Conservation (phyloP, 2,329 filamentous ascomycete species). For the Hyphodiscus sp. region DNA sequence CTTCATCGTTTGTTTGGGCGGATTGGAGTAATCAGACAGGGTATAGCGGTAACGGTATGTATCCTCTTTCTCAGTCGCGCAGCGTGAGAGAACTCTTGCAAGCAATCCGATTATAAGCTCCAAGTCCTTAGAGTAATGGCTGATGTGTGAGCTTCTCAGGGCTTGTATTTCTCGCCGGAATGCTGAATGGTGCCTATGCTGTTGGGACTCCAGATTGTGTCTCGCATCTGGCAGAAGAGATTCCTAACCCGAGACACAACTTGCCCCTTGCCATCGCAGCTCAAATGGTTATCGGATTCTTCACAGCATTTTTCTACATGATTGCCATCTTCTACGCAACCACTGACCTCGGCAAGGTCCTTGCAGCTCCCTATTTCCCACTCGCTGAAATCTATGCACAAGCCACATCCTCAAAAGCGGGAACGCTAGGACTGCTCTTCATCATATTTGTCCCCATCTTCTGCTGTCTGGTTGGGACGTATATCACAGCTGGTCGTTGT, state of each 20-base stretch:
- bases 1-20: constrained; percentile 37
- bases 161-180: constrained; percentile 52
- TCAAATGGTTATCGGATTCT: constrained; percentile 44
- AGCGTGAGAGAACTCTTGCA: too few relatives aligned
- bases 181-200: constrained; percentile 63
- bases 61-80: too few relatives aligned
- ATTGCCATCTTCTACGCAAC: constrained; percentile 52
- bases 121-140: too few relatives aligned
- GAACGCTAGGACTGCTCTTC: constrained; percentile 45
- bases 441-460: constrained; percentile 48
- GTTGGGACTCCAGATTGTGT: constrained; percentile 61
- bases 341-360: constrained; percentile 45
- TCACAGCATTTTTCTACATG: constrained; percentile 46
- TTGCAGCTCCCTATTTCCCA: constrained; percentile 48
- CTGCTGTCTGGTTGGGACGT: constrained; percentile 47
- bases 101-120: too few relatives aligned
- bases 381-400: constrained; percentile 61
- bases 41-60: constrained; percentile 42
- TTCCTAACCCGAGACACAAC: constrained; percentile 44
- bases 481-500: constrained; percentile 55
- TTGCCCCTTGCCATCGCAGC: constrained; percentile 47
- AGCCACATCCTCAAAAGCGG: constrained; percentile 44
- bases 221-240: constrained; percentile 60
- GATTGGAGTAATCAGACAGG: constrained; percentile 40
- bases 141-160: too few relatives aligned